A percentile compares a stretch with the other conserved stretches of the same genome.
Evolutionary conservation across 495 filamentous ascomycete species (phyloP).

Genomic region (Chaetomium fimeti): DNA sequence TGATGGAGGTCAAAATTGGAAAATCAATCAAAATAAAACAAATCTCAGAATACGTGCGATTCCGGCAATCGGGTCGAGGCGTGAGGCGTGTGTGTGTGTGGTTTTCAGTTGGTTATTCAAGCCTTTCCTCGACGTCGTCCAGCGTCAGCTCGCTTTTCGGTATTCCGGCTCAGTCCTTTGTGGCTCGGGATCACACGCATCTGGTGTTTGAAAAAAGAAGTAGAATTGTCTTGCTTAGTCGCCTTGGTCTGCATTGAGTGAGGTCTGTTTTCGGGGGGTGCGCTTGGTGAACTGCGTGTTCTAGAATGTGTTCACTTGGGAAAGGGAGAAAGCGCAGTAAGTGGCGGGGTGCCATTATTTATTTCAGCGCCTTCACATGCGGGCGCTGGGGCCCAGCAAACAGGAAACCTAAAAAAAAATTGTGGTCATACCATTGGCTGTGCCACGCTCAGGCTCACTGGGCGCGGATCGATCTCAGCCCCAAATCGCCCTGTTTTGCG

Average conservation of each 20-base stretch:
- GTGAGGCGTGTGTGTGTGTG: constrained; percentile 16
- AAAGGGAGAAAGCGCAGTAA: constrained; percentile 23
- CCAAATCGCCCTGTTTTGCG: constrained; percentile 15
- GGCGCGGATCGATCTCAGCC: constrained; percentile 20
- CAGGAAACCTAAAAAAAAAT: constrained; percentile 18
- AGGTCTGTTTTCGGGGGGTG: constrained; percentile 13
- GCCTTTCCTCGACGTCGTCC: constrained; percentile 52
- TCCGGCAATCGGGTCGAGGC: neutral
- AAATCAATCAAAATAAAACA: constrained; percentile 3
- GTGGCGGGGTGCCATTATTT: constrained; percentile 14
- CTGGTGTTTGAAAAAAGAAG: constrained; percentile 48
- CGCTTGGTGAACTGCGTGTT: constrained; percentile 5
- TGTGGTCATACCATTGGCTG: constrained; percentile 11
- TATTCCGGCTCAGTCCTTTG: constrained; percentile 41
- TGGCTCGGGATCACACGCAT: constrained; percentile 46
- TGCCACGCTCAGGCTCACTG: neutral
- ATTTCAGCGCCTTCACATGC: constrained; percentile 3
- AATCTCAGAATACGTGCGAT: constrained; percentile 12
- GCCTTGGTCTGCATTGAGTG: constrained; percentile 50
- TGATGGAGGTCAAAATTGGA: neutral
- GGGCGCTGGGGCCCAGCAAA: constrained; percentile 1
- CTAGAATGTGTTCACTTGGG: neutral
- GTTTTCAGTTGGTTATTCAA: constrained; percentile 37
- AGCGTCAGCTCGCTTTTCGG: constrained; percentile 48
- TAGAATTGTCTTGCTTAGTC: constrained; percentile 41